Base-by-base conservation (phyloP, 108 stramenopile genomes). In the Stephanodiscus minutulus region DNA sequence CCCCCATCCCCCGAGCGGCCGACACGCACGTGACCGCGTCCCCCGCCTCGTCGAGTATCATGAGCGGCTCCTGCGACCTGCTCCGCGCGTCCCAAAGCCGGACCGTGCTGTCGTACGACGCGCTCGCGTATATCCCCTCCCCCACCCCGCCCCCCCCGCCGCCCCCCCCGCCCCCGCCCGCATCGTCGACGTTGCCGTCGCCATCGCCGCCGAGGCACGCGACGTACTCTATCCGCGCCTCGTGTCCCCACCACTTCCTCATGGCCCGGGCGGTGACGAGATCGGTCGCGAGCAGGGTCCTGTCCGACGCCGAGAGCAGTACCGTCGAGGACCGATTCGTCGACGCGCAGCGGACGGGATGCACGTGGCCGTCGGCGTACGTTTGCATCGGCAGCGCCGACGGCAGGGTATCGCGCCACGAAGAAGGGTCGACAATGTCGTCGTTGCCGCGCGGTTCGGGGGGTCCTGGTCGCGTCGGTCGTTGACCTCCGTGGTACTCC, bases 51-150 rank as follows among this genome's bases (percentile, higher is more conserved):
- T 78, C 76, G 21, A 91, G 70, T 48, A 84, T 78, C 74, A 90
- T 88, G 33, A 94, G 70, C 17, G 93, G 89, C 24, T 76, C 81
- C 33, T 85, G 52, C 48, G 74, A 82, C 41, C 62, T 46, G 53
- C 74, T 81, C 11, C 89, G 64, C 22, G 77, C 88, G 81, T 94
- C 93, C 90, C 90, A 94, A 18, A 94, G 72, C 24, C 77, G 61
- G 0, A 94, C 93, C 0, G 87, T 89, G 25, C 82, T 85, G 83
- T 94, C 93, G 55, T 91, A 94, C 15, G 83, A 83, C 13, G 86
- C 88, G 15, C 87, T 82, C 11, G 88, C 48, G 37, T 83, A 90
- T 8, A 83, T 50, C 11, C 80, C 86, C 46, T 88, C 88, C 12
- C 73, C 74, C 35, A 55, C 18, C 8, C 46, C n/a, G 3, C 79